Evolutionary conservation across 2,329 filamentous ascomycete species (phyloP), one percentile per base, ranked within the genome.

Genomic region (Scleromitrula shiraiana): DNA sequence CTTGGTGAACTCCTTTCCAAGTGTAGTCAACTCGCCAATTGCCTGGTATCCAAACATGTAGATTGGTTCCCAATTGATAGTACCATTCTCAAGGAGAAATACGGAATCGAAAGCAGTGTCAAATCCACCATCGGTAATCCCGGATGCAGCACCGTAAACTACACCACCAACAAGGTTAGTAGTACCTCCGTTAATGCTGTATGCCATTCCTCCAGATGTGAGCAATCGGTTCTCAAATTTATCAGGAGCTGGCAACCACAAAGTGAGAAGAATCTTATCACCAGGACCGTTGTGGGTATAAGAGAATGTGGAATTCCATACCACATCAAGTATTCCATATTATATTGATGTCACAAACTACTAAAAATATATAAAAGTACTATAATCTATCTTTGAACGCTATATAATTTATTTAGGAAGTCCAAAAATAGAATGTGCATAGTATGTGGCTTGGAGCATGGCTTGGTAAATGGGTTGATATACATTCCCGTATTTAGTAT

Each of bases 91-190:
- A 8, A 66, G 49, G 2, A 70, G 60, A 49, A 67, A 64, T 2
- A 59, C 65, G 2, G 49, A 56, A 46, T 70, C 66, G 24, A 62
- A 68, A 22, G 61, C 68, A 38, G 63, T 56, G 56, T 72, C 73
- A 53, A 75, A 76, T 2, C 74, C 73, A 12, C 70, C 73, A 50
- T 75, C 70, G 0, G 74, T 76, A 22, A 66, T 59, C 22, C 73
- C 73, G 6, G 68, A 65, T 2, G 68, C 71, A 33, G 70, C 72
- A n/a, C 72, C 72, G 41, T 72, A 70, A 5, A 62, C 57, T 33
- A 74, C 60, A 30, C 71, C 71, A 1, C 63, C 66, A 10, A 69
- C 65, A 1, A 70, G 60, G 20, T 59, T 52, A 2, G 26, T 19
- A 1, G 32, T 49, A 32, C 57, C 55, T 41, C 65, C 68, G 51